These are phyloP conservation scores for Trichoderma sp. DNA, from an alignment of 2,329 filamentous ascomycete genomes.

Conservation along the genomic window DNA sequence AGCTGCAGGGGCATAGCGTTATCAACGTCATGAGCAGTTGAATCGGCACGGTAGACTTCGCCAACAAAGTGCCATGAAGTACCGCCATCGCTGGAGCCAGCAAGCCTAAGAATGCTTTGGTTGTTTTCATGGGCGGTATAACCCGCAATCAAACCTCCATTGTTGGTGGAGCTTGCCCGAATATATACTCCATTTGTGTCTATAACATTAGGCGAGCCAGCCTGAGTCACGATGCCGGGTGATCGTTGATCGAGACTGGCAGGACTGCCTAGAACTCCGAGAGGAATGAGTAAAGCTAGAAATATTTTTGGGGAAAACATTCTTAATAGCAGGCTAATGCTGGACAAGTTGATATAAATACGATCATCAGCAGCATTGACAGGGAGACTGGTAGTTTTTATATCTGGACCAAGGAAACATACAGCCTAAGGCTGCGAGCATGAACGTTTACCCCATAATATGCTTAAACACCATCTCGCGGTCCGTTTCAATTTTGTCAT, in stretches of 20 bases:
- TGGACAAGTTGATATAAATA: background rate
- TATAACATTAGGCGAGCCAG: background rate
- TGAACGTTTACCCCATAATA: background rate
- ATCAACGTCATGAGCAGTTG: constrained; percentile 23
- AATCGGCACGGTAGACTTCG: constrained; percentile 1
- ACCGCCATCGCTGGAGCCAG: background rate
- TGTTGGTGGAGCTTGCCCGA: background rate
- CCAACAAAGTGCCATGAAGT: constrained; percentile 1
- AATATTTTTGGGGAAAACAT: background rate
- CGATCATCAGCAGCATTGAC: background rate
- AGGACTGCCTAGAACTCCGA: background rate
- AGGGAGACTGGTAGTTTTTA: background rate
- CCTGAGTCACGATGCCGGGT: background rate
- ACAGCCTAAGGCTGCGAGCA: background rate
- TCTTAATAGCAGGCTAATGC: background rate
- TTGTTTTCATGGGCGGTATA: background rate
- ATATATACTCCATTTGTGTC: constrained; percentile 1
- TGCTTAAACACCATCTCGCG: background rate
- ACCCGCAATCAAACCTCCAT: background rate
- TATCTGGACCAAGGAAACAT: background rate
- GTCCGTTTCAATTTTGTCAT: background rate
- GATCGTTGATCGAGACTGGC: background rate
- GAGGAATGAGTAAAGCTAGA: background rate
- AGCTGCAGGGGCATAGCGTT: constrained; percentile 37
- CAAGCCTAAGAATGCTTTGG: background rate